Evolutionary conservation across 805 yeast genomes (phyloP).

Genomic region (Cyberlindnera misumaiensis): DNA sequence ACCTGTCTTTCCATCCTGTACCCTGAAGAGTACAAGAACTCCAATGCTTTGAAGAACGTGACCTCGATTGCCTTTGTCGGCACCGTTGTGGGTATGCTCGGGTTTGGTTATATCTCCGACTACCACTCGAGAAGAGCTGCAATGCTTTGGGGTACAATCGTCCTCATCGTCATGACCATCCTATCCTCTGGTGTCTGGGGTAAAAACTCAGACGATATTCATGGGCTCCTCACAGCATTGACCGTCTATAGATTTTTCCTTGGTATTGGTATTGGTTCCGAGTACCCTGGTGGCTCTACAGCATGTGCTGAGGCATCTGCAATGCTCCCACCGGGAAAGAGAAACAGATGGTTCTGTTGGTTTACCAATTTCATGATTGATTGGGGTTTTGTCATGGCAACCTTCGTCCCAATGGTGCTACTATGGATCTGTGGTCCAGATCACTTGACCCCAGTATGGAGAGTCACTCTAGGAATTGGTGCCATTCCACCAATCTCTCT

Average conservation of each 20-base stretch:
- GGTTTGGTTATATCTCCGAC: conserved; percentile 79
- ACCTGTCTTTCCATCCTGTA: conserved; percentile 64
- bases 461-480: conserved; percentile 84
- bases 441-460: conserved; percentile 82
- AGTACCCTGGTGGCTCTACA: conserved; percentile 89
- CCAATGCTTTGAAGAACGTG: conserved; percentile 71
- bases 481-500: conserved; percentile 80
- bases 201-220: conserved; percentile 29
- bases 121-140: conserved; percentile 74
- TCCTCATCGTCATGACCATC: conserved; percentile 72
- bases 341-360: conserved; percentile 86
- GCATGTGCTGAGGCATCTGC: conserved; percentile 91
- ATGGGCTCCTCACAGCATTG: conserved; percentile 77
- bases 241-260: conserved; percentile 81
- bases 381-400: conserved; percentile 71
- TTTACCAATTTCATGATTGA: conserved; percentile 89
- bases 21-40: conserved; percentile 51
- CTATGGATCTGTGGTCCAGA: conserved; percentile 72
- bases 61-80: conserved; percentile 89
- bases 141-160: conserved; percentile 70
- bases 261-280: conserved; percentile 92
- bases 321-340: conserved; percentile 66
- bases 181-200: conserved; percentile 89
- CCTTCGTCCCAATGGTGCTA: conserved; percentile 82
- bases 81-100: conserved; percentile 78